phyloP scores from a whole-genome alignment of 108 stramenopile genomes.

The Cyclostephanos tholiformis region DNA sequence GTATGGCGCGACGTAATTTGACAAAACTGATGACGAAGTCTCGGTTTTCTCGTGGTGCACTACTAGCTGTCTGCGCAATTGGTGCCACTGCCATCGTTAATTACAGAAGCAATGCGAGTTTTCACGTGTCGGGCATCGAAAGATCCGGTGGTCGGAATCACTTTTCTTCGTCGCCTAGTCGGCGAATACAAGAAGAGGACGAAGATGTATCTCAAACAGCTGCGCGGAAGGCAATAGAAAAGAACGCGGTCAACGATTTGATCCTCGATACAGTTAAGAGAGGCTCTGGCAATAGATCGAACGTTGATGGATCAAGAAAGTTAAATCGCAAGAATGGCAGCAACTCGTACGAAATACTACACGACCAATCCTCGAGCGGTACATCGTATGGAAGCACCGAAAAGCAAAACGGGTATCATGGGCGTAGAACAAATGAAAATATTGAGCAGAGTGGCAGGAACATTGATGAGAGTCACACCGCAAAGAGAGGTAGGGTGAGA shows the following conservation, averaged over 20 bases:
- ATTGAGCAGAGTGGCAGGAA: background rate
- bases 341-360: too few relatives aligned
- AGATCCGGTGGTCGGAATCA: too few relatives aligned
- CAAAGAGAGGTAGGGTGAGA: background rate
- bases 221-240: background rate
- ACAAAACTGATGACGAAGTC: background rate
- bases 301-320: background rate
- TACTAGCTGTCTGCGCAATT: background rate
- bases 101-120: conserved; percentile 1
- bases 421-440: background rate
- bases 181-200: conserved; percentile 1
- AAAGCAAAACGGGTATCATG: background rate
- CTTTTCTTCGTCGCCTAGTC: too few relatives aligned
- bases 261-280: background rate
- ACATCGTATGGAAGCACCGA: background rate
- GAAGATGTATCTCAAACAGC: background rate
- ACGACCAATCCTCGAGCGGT: too few relatives aligned
- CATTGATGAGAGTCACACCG: background rate
- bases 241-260: background rate
- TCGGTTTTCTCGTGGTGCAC: background rate
- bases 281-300: too few relatives aligned
- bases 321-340: too few relatives aligned
- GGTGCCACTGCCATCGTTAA: background rate
- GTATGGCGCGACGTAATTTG: background rate
- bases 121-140: background rate